Evolutionary conservation across 2,329 filamentous ascomycete genomes (phyloP).

Genomic region (Bipolaris sorokiniana): DNA sequence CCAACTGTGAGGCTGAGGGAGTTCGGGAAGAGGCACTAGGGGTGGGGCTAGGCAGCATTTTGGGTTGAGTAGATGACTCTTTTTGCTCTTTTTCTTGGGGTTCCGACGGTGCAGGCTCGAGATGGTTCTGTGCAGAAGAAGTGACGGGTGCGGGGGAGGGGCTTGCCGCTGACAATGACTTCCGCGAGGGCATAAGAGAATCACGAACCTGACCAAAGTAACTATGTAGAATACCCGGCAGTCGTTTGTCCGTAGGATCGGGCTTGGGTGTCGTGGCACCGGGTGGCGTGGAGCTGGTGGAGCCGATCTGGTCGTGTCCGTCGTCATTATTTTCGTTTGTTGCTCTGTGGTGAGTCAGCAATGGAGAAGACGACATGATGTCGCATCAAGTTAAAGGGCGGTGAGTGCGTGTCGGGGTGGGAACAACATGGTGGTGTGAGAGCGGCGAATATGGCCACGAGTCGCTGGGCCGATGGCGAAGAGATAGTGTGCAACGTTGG

Average conservation of each 20-base stretch:
- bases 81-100: conserved; percentile 33
- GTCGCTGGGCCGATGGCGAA: conserved; percentile 16
- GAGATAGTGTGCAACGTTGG: conserved; percentile 41
- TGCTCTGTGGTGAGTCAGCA: conserved; percentile 48
- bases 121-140: conserved; percentile 23
- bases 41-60: conserved; percentile 59
- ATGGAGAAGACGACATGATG: conserved; percentile 41
- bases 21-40: conserved; percentile 55
- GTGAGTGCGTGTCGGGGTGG: conserved; percentile 13
- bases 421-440: conserved; percentile 7
- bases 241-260: conserved; percentile 90
- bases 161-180: conserved; percentile 46
- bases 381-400: conserved; percentile 9
- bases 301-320: conserved; percentile 76
- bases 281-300: conserved; percentile 81
- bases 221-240: conserved; percentile 91
- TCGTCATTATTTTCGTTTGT: conserved; percentile 76
- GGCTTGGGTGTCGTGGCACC: conserved; percentile 92
- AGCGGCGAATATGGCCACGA: background rate
- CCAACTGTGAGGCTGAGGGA: conserved; percentile 64
- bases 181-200: conserved; percentile 57
- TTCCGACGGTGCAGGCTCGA: conserved; percentile 19
- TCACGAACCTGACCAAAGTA: conserved; percentile 99
- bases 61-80: conserved; percentile 50
- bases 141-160: conserved; percentile 46